These are phyloP conservation scores for Cryptococcus wingfieldii DNA, from an alignment of 1,284 basidiomycete species.

Conservation along the genomic window DNA sequence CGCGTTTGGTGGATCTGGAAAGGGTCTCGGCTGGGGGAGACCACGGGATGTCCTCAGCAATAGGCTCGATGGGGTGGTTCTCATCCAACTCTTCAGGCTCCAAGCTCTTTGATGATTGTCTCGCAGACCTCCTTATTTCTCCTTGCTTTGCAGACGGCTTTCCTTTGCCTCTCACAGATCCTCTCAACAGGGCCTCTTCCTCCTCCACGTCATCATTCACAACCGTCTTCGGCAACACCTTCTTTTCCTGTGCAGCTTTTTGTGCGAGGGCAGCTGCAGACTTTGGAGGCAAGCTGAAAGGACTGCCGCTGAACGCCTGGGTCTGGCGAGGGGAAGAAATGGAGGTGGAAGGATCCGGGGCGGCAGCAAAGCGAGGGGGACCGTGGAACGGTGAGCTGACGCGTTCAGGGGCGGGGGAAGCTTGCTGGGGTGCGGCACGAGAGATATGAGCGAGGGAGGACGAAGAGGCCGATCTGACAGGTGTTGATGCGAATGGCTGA, in stretches of 20 bases:
- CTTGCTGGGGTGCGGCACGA: conserved; percentile 7
- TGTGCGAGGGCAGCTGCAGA: conserved; percentile 4
- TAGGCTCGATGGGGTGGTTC: conserved; percentile 3
- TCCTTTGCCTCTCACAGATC: conserved; percentile 1
- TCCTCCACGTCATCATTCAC: conserved; percentile 33
- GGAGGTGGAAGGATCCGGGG: conserved; percentile 1
- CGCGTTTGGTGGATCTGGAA: not conserved
- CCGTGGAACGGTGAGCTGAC: conserved; percentile 35
- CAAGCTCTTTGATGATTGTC: not conserved
- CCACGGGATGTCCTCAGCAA: conserved; percentile 2
- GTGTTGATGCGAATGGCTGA: conserved; percentile 10
- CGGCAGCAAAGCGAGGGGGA: conserved; percentile 38
- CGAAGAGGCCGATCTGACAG: conserved; percentile 12
- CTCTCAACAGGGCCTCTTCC: conserved; percentile 2
- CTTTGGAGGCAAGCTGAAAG: conserved; percentile 24
- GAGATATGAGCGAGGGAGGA: conserved; percentile 7
- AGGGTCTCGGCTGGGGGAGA: not conserved
- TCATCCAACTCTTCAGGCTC: conserved; percentile 7
- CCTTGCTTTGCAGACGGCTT: not conserved
- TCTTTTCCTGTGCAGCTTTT: conserved; percentile 9
- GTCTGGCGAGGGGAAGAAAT: conserved; percentile 12
- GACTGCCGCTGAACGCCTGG: conserved; percentile 26
- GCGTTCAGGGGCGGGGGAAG: conserved; percentile 6
- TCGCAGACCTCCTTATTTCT: not conserved
- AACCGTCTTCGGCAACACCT: conserved; percentile 18